Conservation (phyloP, 2,329 filamentous ascomycete species). For the Botrytis elliptica region DNA sequence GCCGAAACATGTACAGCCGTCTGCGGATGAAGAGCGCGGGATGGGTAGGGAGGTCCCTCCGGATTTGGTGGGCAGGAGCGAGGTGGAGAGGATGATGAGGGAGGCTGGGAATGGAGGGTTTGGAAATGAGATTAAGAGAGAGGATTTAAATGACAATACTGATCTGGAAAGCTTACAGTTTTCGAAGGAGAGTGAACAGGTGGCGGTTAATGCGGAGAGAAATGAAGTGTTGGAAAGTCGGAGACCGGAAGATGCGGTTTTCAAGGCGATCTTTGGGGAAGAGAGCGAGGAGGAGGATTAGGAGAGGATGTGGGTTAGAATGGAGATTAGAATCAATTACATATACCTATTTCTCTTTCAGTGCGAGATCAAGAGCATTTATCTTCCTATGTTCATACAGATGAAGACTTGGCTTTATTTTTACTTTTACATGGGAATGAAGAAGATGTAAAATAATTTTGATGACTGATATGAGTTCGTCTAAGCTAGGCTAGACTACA, state of each 20-base stretch:
- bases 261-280: conserved; percentile 91
- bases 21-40: conserved; percentile 38
- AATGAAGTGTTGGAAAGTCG: conserved; percentile 77
- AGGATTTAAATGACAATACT: neutral
- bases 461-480: too few relatives aligned
- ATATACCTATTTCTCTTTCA: neutral
- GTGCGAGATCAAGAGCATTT: neutral
- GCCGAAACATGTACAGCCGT: conserved; percentile 63
- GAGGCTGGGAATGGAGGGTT: conserved; percentile 41
- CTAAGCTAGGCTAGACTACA: too few relatives aligned
- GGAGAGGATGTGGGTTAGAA: too few relatives aligned
- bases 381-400: too few relatives aligned
- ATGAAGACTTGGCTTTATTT: too few relatives aligned
- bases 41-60: conserved; percentile 31
- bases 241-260: conserved; percentile 75
- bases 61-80: conserved; percentile 53
- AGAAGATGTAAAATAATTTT: too few relatives aligned
- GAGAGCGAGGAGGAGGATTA: conserved; percentile 62
- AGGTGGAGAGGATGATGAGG: conserved; percentile 55
- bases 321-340: too few relatives aligned
- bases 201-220: conserved; percentile 64
- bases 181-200: conserved; percentile 23
- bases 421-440: too few relatives aligned
- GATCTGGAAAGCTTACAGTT: neutral
- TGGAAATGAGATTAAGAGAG: conserved; percentile 35